These are phyloP conservation scores for Pseudogymnoascus verrucosus DNA, from an alignment of 2,329 filamentous ascomycete species.

Conservation along the genomic window DNA sequence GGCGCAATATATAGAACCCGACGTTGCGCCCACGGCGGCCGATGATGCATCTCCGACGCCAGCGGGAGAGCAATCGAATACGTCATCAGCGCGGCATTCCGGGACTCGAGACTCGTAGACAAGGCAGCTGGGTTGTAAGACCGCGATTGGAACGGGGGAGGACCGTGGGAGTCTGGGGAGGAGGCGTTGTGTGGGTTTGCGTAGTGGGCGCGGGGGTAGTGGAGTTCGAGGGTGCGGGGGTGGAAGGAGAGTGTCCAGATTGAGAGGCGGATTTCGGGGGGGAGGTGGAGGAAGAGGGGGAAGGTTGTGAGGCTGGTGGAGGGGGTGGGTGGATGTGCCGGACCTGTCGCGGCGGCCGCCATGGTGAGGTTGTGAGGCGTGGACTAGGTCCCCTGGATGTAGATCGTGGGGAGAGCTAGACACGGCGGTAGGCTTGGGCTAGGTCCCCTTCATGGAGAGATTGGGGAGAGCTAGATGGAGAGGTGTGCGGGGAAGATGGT, in stretches of 20 bases:
- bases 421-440: neutral
- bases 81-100: conserved; percentile 15
- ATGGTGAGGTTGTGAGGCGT: neutral
- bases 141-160: conserved; percentile 15
- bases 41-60: neutral
- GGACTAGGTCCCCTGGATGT: neutral
- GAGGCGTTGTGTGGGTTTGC: neutral
- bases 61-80: conserved; percentile 11
- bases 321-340: neutral
- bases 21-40: neutral
- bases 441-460: neutral
- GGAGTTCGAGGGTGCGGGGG: conserved; percentile 14
- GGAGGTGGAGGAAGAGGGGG: conserved; percentile 15
- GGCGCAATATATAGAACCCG: neutral
- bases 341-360: neutral
- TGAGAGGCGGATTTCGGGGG: conserved; percentile 16
- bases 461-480: neutral
- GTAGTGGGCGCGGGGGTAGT: conserved; percentile 11
- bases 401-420: neutral
- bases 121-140: conserved; percentile 11
- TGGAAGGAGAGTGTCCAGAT: conserved; percentile 14
- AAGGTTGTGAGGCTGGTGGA: conserved; percentile 11
- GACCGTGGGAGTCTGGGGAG: conserved; percentile 12
- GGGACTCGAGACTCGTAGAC: conserved; percentile 18
- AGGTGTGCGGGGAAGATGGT: neutral